These are phyloP conservation scores for Plasmodium malariae DNA, from an alignment of 169 alveolate species.

Conservation along the genomic window DNA sequence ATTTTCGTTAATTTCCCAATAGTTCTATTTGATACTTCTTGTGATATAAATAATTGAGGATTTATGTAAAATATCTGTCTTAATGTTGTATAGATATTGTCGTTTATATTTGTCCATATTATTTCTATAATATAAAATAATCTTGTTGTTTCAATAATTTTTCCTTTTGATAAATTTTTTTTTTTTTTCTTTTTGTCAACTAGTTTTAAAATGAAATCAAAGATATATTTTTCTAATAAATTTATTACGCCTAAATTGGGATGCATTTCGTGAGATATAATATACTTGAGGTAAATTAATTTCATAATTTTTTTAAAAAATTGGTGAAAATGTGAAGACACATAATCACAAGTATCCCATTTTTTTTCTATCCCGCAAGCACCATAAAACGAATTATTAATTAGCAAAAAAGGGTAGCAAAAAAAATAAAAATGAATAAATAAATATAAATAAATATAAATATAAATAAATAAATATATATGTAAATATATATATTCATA, in stretches of 20 bases:
- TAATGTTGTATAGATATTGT: constrained; percentile 58
- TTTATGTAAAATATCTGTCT: constrained; percentile 80
- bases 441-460: too few species aligned
- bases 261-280: constrained; percentile 7
- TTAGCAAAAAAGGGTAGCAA: too few species aligned
- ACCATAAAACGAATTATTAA: too few species aligned
- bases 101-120: constrained; percentile 31
- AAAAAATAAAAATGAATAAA: too few species aligned
- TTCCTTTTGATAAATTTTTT: constrained; percentile 36
- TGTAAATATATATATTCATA: too few species aligned
- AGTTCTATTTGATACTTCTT: constrained; percentile 69
- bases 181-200: constrained; percentile 50
- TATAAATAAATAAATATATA: too few species aligned
- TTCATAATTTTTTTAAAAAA: too few species aligned
- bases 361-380: too few species aligned
- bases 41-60: constrained; percentile 74
- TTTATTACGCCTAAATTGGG: constrained; percentile 19
- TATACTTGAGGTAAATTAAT: too few species aligned
- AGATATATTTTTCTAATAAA: constrained; percentile 36
- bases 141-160: constrained; percentile 58
- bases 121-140: constrained; percentile 52
- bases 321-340: too few species aligned
- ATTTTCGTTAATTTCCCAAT: constrained; percentile 76
- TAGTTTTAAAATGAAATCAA: constrained; percentile 23
- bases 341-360: too few species aligned